Evolutionary conservation across 129 eudicot genomes (phyloP), one percentile per base, ranked within the genome.

Genomic region (Arctium minus): DNA sequence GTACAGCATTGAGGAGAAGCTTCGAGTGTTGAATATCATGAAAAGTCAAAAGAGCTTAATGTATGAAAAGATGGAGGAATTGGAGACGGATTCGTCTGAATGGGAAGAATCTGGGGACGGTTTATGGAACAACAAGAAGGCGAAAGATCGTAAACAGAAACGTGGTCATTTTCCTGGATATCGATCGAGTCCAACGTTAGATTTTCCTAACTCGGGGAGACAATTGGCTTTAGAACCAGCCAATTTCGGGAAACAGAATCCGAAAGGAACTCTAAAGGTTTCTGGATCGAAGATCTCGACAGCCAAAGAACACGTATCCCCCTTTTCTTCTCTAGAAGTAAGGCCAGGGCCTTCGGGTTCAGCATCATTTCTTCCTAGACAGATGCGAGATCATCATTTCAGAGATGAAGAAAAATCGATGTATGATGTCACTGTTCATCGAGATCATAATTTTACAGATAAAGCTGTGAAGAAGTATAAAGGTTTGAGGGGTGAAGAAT

Each of bases 1-100:
- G 22, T 93, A 93, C 84, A 92, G 97, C 88, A 93, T 96, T 42
- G 98, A 93, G n/a, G 99, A 96, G 87, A 96, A 96, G 90, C 90
- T 93, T 65, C 99, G 90, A 27, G 97, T 96, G 40, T 79, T 93
- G 85, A 93, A 90, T 73, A 92, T 96, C 15, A 83, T 86, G 93
- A 93, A 84, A 84, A 96, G 91, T 78, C 96, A 96, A 79, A 93
- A 93, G 88, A 93, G 92, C 85, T 88, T 96, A 81, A 89, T 92
- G 94, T 81, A 86, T 84, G 99, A 96, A 73, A 91, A 93, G 68
- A 88, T 88, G 89, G 95, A 93, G 82, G 96, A 91, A 74, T 62
- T 88, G 78, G 90, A 84, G 17, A 91, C 92, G 12, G 96, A 89
- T 70, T 88, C 97, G 48, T 96, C 98, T 73, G 99, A 93, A 37